Evolutionary conservation across 1,284 basidiomycete genomes (phyloP).

Genomic region (Sanghuangporus baumii): DNA sequence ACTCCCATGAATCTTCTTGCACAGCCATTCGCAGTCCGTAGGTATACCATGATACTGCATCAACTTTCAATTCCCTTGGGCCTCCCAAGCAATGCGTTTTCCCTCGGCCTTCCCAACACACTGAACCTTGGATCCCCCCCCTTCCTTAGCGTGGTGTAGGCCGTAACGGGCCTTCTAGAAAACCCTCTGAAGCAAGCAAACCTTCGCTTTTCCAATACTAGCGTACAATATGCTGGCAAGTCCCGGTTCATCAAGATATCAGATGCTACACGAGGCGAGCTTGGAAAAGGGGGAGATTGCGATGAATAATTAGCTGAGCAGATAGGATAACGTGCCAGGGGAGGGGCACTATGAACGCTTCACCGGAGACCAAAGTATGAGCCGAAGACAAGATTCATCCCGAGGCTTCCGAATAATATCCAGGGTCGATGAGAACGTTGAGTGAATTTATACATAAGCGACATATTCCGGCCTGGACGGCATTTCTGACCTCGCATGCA

Average conservation of each 20-base stretch:
- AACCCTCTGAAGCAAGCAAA: background rate
- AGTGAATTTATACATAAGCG: background rate
- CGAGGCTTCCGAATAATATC: conserved; percentile 5
- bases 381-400: conserved; percentile 2
- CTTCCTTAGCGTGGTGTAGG: background rate
- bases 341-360: background rate
- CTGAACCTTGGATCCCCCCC: background rate
- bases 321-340: background rate
- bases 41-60: too few relatives aligned
- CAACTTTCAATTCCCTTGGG: background rate
- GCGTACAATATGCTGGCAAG: background rate
- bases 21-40: background rate
- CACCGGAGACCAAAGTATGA: conserved; percentile 3
- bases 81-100: background rate
- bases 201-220: background rate
- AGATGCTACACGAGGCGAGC: background rate
- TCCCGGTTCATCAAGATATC: background rate
- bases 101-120: background rate
- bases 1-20: background rate
- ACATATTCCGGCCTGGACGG: conserved; percentile 5
- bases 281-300: background rate
- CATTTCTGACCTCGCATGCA: background rate
- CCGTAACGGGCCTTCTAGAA: background rate
- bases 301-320: background rate
- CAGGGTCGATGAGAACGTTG: conserved; percentile 4